A percentile compares a stretch with the other conserved stretches of the same genome.
Evolutionary conservation across 768 basidiomycete species (phyloP).

Genomic region (Epithele typhae): DNA sequence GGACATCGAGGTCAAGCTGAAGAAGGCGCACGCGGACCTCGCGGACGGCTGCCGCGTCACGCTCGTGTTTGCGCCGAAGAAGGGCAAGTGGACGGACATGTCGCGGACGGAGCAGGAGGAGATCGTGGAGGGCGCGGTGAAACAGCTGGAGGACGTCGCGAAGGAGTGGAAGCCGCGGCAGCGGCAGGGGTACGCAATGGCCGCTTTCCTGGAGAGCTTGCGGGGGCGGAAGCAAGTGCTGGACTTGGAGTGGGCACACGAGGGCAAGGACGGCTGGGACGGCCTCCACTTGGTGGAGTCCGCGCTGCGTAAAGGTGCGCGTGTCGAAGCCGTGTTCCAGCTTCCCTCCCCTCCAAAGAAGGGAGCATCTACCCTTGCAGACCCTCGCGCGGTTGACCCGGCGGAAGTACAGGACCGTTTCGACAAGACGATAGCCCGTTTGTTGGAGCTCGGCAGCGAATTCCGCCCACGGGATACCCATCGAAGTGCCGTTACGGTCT

Average conservation of each 20-base stretch:
- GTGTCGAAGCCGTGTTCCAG: constrained; percentile 8
- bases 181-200: constrained; percentile 26
- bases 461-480: constrained; percentile 43
- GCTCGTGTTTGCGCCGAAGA: constrained; percentile 52
- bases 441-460: constrained; percentile 48
- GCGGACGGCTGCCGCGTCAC: constrained; percentile 56
- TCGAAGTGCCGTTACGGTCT: constrained; percentile 34
- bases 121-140: constrained; percentile 40
- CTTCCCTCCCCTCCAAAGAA: constrained; percentile 8
- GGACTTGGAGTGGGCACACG: constrained; percentile 9
- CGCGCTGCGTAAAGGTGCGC: constrained; percentile 4
- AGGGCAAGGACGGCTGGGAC: constrained; percentile 4
- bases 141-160: constrained; percentile 42
- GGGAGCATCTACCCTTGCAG: neutral
- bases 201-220: constrained; percentile 3
- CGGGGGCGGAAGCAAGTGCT: constrained; percentile 1
- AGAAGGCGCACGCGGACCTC: constrained; percentile 52
- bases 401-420: constrained; percentile 36
- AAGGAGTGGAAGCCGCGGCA: constrained; percentile 49
- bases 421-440: constrained; percentile 33
- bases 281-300: neutral
- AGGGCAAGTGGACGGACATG: constrained; percentile 28
- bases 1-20: constrained; percentile 65
- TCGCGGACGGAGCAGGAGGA: constrained; percentile 35
- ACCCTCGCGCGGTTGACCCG: constrained; percentile 1